Evolutionary conservation across 2,329 filamentous ascomycete genomes (phyloP), one percentile per base, ranked within the genome.

Genomic region (Colletotrichum cuscutae): DNA sequence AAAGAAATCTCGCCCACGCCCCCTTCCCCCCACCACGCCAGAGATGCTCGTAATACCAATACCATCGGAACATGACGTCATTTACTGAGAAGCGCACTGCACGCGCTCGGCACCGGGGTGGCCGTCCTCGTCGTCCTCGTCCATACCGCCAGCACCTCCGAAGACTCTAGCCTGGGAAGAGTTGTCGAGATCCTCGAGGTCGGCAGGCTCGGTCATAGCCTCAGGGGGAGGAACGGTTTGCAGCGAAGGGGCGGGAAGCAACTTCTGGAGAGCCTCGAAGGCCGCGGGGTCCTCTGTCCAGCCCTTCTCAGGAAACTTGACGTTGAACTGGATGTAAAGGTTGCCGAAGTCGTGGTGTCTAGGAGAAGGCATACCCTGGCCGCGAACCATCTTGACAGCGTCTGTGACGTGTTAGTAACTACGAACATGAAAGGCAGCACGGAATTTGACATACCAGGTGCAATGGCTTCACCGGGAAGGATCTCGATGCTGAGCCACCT

Each of bases 341-440:
- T 99, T 98, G 80, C 97, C 97, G 81, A 90, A 92, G 84, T 98
- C 94, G 88, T 99, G 97, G 84, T 98, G 97, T 78, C 97, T 92
- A 84, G 91, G 93, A 4, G 97, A 97, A 54, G 97, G 97, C 97
- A 99, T 99, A 82, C 97, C 97, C 85, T 99, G 97, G 76, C 95
- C 95, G 76, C 94, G 94, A 79, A 99, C 92, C 84, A 98, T 93
- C 88, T 98, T 98, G 82, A 98, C 90, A 77, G 94, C 88, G 77
- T 94, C 97, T 98, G 78, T 3, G 28, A 28, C 2, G 52, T 28
- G 59, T 75, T 46, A 67, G 52, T 60, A n/a, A 9, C 4, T n/a
- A 35, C 19, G 15, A 6, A 11, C 12, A 15, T 5, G 32, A 19
- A 24, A 59, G 5, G 62, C 4, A 24, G 28, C 22, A 5, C n/a